Conservation (phyloP, 2,329 filamentous ascomycete species). For the Iodosphaeria phyllophila region DNA sequence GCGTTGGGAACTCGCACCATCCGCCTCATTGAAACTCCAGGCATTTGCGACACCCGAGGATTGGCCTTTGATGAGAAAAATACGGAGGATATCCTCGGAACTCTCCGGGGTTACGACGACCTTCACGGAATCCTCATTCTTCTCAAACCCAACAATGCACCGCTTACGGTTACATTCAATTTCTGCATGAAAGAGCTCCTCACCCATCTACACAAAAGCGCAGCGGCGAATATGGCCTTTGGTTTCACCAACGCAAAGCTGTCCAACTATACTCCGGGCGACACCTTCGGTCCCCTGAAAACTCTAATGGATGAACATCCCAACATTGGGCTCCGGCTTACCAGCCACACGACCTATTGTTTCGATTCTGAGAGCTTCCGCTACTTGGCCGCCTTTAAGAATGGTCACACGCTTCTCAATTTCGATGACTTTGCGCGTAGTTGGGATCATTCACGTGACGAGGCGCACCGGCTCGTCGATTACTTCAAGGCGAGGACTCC, state of each 20-base stretch:
- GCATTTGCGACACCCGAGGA: constrained; percentile 21
- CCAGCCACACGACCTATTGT: constrained; percentile 16
- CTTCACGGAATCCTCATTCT: constrained; percentile 23
- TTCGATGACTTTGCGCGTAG: constrained; percentile 15
- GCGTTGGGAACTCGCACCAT: constrained; percentile 10
- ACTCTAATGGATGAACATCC: constrained; percentile 11
- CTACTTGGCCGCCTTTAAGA: constrained; percentile 18
- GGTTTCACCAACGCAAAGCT: constrained; percentile 23
- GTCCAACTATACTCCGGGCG: constrained; percentile 21
- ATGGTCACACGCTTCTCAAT: constrained; percentile 11
- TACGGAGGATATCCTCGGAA: constrained; percentile 18
- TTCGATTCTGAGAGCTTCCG: constrained; percentile 25
- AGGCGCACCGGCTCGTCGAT: constrained; percentile 13
- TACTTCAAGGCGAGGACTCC: constrained; percentile 12
- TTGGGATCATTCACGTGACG: constrained; percentile 16
- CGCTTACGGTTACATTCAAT: constrained; percentile 17
- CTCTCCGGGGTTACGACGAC: constrained; percentile 14
- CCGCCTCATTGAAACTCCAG: constrained; percentile 22
- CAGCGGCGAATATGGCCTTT: constrained; percentile 20
- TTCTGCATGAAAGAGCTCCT: constrained; percentile 22
- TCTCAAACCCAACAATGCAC: constrained; percentile 19
- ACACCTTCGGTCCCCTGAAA: constrained; percentile 17
- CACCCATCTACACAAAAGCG: constrained; percentile 18
- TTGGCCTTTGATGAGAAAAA: constrained; percentile 17
- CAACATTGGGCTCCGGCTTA: constrained; percentile 12